A percentile compares a stretch with the other conserved stretches of the same genome.
phyloP scores from a whole-genome alignment of 2,329 filamentous ascomycete genomes.

The Aspergillus sp. region DNA sequence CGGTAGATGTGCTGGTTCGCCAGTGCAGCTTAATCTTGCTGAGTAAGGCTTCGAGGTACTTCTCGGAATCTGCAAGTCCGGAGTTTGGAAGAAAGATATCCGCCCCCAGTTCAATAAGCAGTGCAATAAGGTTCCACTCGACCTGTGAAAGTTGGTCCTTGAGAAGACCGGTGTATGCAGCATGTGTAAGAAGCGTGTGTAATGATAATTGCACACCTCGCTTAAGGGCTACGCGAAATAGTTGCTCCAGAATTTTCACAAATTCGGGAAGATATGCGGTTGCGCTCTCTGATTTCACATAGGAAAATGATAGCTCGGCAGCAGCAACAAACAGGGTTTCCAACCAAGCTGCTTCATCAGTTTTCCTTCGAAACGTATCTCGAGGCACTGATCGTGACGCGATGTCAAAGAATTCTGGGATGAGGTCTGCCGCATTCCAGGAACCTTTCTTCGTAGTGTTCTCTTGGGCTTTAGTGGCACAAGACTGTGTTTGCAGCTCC shows the following conservation, averaged over 20 bases:
- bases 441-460: constrained; percentile 16
- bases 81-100: constrained; percentile 47
- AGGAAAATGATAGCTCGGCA: constrained; percentile 40
- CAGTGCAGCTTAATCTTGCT: constrained; percentile 36
- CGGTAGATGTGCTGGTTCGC: constrained; percentile 21
- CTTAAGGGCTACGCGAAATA: constrained; percentile 40
- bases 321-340: constrained; percentile 49
- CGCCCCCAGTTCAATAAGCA: constrained; percentile 42
- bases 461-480: background rate
- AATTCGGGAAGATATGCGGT: constrained; percentile 29
- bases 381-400: constrained; percentile 47
- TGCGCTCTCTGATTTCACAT: constrained; percentile 28
- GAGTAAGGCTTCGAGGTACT: constrained; percentile 37
- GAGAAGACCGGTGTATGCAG: constrained; percentile 41
- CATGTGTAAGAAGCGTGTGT: constrained; percentile 41
- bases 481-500: constrained; percentile 13
- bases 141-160: constrained; percentile 32
- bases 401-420: constrained; percentile 46
- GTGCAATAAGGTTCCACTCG: constrained; percentile 43
- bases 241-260: constrained; percentile 34
- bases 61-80: constrained; percentile 36
- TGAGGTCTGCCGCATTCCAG: constrained; percentile 35
- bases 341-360: constrained; percentile 50
- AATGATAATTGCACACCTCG: constrained; percentile 42
- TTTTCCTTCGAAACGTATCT: constrained; percentile 43